Percentiles rank a stretch among this genome's conserved stretches.
These are phyloP conservation scores for Novymonas esmeraldas DNA, from an alignment of 208 protist genomes.

Conservation along the genomic window DNA sequence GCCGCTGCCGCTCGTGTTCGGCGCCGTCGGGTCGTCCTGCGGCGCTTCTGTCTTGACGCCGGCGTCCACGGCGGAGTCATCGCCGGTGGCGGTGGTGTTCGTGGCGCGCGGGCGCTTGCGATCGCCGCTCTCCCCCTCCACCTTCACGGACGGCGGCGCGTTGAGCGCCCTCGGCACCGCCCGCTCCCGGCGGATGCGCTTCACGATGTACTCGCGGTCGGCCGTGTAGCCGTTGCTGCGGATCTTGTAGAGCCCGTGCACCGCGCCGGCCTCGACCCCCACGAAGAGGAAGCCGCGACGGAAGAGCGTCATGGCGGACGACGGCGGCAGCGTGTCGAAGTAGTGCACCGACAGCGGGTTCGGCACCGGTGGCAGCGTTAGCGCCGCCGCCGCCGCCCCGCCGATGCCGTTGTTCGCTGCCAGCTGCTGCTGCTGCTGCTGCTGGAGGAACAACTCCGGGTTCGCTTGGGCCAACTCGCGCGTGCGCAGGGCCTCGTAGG, in stretches of 20 bases:
- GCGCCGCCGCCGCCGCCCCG: neutral
- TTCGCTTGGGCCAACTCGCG: conserved; percentile 39
- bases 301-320: conserved; percentile 91
- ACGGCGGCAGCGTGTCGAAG: conserved; percentile 97
- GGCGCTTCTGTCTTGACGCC: conserved; percentile 27
- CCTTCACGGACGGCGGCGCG: neutral
- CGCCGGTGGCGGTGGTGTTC: neutral
- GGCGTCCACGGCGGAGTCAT: neutral
- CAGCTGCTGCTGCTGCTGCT: conserved; percentile 19
- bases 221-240: conserved; percentile 76
- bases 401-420: conserved; percentile 17
- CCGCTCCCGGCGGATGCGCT: conserved; percentile 46
- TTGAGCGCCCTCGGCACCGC: conserved; percentile 10
- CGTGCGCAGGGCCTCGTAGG: conserved; percentile 64
- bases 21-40: conserved; percentile 13
- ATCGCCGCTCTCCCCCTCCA: conserved; percentile 15
- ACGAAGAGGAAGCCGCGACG: conserved; percentile 96
- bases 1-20: conserved; percentile 1
- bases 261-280: conserved; percentile 93
- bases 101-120: conserved; percentile 27
- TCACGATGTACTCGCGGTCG: conserved; percentile 77
- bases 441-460: conserved; percentile 14
- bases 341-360: conserved; percentile 92
- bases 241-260: conserved; percentile 96
- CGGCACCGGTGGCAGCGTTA: conserved; percentile 33